These are phyloP conservation scores for Backusella liffmaniae DNA, from an alignment of 192 early-diverging fungal genomes.

Conservation along the genomic window DNA sequence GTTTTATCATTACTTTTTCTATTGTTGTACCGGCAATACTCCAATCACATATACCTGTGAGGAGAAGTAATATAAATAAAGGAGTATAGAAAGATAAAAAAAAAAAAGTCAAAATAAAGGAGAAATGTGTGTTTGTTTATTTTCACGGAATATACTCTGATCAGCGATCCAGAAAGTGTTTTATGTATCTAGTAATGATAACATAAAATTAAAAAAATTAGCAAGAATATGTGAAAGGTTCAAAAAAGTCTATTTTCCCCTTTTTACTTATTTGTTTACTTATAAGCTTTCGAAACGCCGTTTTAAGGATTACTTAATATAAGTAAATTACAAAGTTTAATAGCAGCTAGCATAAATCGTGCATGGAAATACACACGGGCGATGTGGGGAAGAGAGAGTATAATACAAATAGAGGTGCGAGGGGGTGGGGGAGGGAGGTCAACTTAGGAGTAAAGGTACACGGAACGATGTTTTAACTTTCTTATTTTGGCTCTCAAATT, in stretches of 20 bases:
- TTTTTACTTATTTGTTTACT: neutral
- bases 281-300: neutral
- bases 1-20: neutral
- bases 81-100: neutral
- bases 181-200: neutral
- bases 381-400: neutral
- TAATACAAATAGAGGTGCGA: neutral
- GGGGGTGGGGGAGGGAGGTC: neutral
- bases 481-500: neutral
- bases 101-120: neutral
- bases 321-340: constrained; percentile 6
- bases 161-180: neutral
- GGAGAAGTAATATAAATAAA: constrained; percentile 5
- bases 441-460: neutral
- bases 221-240: neutral
- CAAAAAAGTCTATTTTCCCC: neutral
- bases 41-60: neutral
- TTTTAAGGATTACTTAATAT: constrained; percentile 6
- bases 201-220: neutral
- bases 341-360: constrained; percentile 2
- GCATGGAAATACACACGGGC: constrained; percentile 1
- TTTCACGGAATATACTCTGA: neutral
- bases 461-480: neutral
- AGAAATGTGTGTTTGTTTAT: neutral
- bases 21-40: neutral